A percentile compares a stretch with the other conserved stretches of the same genome.
Conservation (phyloP, 257 asterid genomes). For the Verbena officinalis region DNA sequence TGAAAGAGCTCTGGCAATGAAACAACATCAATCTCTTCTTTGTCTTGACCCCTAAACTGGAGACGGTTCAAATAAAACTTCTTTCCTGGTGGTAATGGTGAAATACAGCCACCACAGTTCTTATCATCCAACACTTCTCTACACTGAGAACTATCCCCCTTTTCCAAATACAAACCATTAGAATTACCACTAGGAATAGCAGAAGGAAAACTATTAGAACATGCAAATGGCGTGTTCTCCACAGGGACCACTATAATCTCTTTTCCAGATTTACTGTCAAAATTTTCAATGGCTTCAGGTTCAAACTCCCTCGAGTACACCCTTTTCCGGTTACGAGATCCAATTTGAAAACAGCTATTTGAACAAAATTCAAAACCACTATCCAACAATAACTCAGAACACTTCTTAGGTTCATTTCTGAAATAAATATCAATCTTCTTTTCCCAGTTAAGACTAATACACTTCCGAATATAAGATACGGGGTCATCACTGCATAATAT, state of each 20-base stretch:
- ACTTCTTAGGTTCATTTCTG: constrained; percentile 27
- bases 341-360: constrained; percentile 32
- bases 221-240: constrained; percentile 25
- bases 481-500: constrained; percentile 73
- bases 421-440: constrained; percentile 29
- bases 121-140: constrained; percentile 33
- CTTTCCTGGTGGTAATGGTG: constrained; percentile 79
- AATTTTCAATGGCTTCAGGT: constrained; percentile 33
- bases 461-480: constrained; percentile 47
- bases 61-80: constrained; percentile 75
- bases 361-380: constrained; percentile 28
- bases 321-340: constrained; percentile 47
- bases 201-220: constrained; percentile 18
- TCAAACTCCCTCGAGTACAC: constrained; percentile 42
- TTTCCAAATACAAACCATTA: constrained; percentile 27
- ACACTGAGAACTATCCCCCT: constrained; percentile 33
- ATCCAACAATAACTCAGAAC: constrained; percentile 24
- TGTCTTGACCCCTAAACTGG: constrained; percentile 43
- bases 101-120: constrained; percentile 35
- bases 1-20: constrained; percentile 79
- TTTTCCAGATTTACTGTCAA: constrained; percentile 28
- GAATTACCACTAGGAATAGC: constrained; percentile 25
- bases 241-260: constrained; percentile 35
- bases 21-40: constrained; percentile 45
- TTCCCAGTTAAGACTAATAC: constrained; percentile 31